Base-by-base conservation (phyloP, 2,329 filamentous ascomycete species). In the Colletotrichum liriopes region DNA sequence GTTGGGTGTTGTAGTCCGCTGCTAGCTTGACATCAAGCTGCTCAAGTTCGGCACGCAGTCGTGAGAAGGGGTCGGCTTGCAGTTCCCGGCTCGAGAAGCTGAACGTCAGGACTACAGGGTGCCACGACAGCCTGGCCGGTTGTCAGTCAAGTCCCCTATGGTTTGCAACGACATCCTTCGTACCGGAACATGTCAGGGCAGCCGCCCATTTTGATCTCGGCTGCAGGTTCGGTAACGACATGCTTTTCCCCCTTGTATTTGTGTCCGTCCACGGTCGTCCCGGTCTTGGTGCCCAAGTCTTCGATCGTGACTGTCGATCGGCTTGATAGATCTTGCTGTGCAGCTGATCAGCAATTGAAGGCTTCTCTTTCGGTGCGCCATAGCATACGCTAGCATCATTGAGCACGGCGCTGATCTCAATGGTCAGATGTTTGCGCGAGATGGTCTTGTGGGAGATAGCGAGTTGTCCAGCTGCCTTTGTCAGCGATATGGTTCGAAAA, bases 1-100 rank as follows among this genome's bases (percentile, higher is more conserved):
- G 84, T 20, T 85, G 87, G 35, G 88, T 84, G 32, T 93, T 84
- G 80, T 94, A 98, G 5, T 95, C 92, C 54, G 89, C 86, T 18
- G 93, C 85, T 18, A 94, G 92, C 81, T 98, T 98, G 81, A 98
- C 92, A 79, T 98, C 96, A n/a, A 97, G 87, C 55, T 92, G 89
- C 79, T 97, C 94, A 23, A 98, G 89, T 65, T 88, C 88, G 41
- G 88, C 84, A 73, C 90, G 90, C 35, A 95, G 87, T 23, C 85
- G 84, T 2, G 85, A 83, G 66, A 95, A 85, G 1, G 92, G 90
- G 76, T 92, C 90, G 72, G 87, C 86, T 75, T 92, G 93, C 43
- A 92, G 83, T 76, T 94, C 92, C 75, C 92, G 93, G 68, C 88
- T 89, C 9, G 92, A 91, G 70, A 94, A 93, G 1, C 93, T 94